Conservation (phyloP, 768 basidiomycete species). For the Suillus brevipes region DNA sequence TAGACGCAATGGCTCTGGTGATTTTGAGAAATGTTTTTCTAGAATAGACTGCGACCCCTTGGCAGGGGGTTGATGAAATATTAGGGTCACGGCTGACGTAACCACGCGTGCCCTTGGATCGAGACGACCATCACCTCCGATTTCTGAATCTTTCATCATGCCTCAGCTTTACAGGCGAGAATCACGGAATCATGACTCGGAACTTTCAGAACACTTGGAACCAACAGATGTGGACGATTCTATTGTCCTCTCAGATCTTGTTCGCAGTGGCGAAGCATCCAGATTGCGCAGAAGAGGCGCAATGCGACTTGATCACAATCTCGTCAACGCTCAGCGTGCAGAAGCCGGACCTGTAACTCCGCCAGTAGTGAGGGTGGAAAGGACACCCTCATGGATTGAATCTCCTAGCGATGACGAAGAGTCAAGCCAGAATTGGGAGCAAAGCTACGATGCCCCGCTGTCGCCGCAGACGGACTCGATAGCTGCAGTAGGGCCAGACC, state of each 20-base stretch:
- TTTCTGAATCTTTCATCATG: conserved; percentile 19
- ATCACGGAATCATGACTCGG: conserved; percentile 8
- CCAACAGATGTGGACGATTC: conserved; percentile 61
- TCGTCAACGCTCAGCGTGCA: conserved; percentile 28
- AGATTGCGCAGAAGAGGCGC: conserved; percentile 73
- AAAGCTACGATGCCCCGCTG: conserved; percentile 30
- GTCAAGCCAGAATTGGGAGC: conserved; percentile 34
- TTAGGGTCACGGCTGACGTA: conserved; percentile 6
- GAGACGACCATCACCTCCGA: conserved; percentile 25
- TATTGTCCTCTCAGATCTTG: conserved; percentile 71
- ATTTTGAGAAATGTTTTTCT: conserved; percentile 33
- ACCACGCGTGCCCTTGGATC: conserved; percentile 6
- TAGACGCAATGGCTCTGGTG: conserved; percentile 60
- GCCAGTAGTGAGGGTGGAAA: conserved; percentile 28
- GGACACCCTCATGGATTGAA: conserved; percentile 36
- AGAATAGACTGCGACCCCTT: neutral
- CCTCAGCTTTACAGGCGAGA: conserved; percentile 32
- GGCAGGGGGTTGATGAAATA: neutral
- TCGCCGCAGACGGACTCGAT: conserved; percentile 24
- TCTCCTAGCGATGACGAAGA: conserved; percentile 31
- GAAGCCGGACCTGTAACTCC: conserved; percentile 27
- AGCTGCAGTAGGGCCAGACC: conserved; percentile 20
- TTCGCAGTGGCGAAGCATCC: conserved; percentile 74
- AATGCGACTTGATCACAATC: conserved; percentile 56
- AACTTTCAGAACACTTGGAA: conserved; percentile 23